phyloP scores from a whole-genome alignment of 2,329 filamentous ascomycete genomes.

The Gnomoniopsis smithogilvyi region DNA sequence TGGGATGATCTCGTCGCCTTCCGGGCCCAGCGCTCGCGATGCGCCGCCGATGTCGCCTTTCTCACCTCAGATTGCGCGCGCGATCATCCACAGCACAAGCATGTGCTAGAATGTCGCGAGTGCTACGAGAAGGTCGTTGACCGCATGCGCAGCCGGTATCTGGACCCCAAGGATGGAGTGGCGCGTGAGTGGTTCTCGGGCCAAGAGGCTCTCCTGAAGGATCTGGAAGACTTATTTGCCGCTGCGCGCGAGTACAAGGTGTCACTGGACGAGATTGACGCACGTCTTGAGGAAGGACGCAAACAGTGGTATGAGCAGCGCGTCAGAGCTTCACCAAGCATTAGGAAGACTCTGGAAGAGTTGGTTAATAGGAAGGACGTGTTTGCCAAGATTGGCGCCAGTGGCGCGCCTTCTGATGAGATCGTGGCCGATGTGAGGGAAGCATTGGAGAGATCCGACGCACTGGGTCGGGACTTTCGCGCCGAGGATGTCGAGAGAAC shows the following conservation, averaged over 20 bases:
- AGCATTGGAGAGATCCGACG: neutral
- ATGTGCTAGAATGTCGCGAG: slow-evolving; percentile 42
- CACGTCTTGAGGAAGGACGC: slow-evolving; percentile 48
- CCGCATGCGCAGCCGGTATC: slow-evolving; percentile 39
- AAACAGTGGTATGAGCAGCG: slow-evolving; percentile 48
- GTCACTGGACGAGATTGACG: slow-evolving; percentile 45
- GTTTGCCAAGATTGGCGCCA: slow-evolving; percentile 14
- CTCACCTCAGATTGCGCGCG: slow-evolving; percentile 41
- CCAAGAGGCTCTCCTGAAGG: slow-evolving; percentile 44
- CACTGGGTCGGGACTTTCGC: neutral
- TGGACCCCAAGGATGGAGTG: slow-evolving; percentile 22
- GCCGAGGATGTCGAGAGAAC: slow-evolving; percentile 5
- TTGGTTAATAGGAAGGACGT: slow-evolving; percentile 11
- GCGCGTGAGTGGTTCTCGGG: slow-evolving; percentile 50
- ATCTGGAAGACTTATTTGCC: slow-evolving; percentile 46
- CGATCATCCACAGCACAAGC: slow-evolving; percentile 37
- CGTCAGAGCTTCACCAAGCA: slow-evolving; percentile 20
- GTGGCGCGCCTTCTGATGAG: slow-evolving; percentile 18
- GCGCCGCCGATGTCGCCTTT: slow-evolving; percentile 38
- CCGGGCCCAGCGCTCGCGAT: slow-evolving; percentile 24
- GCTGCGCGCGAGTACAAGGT: slow-evolving; percentile 42
- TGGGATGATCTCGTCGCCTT: slow-evolving; percentile 4
- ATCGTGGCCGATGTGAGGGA: slow-evolving; percentile 19
- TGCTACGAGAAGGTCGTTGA: slow-evolving; percentile 48
- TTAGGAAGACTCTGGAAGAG: slow-evolving; percentile 22